phyloP scores from a whole-genome alignment of 441 rosid genomes.

The Erodium moschatum region DNA sequence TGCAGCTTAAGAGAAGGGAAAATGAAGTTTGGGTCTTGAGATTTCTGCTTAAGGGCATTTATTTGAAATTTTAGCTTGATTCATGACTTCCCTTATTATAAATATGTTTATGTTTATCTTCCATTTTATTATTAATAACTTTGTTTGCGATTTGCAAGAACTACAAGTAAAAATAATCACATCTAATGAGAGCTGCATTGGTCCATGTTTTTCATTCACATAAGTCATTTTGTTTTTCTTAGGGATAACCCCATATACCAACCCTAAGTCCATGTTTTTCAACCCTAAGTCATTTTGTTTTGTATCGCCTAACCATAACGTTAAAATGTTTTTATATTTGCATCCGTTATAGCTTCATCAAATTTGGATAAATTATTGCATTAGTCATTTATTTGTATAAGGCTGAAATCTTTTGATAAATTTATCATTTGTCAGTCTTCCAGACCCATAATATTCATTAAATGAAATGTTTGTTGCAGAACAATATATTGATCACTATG shows the following conservation, averaged over 20 bases:
- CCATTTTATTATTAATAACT: background rate
- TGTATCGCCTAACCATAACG: no score
- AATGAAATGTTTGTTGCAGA: slow-evolving; percentile 37
- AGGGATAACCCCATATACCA: no score
- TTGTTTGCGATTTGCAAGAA: background rate
- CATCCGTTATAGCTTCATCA: no score
- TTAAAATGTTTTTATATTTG: no score
- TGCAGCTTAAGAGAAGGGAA: background rate
- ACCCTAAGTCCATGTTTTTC: no score
- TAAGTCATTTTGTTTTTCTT: background rate
- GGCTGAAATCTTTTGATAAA: background rate
- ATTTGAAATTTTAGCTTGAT: background rate
- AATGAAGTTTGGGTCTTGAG: background rate
- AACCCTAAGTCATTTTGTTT: no score
- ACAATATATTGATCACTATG: slow-evolving; percentile 71
- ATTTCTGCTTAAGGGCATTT: background rate
- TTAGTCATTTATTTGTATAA: no score
- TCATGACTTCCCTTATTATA: background rate
- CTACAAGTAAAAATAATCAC: no score
- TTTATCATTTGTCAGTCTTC: background rate
- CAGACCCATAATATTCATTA: background rate
- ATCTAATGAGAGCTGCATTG: background rate
- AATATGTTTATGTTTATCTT: background rate
- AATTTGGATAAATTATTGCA: no score
- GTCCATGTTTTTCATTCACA: background rate